These are phyloP conservation scores for Papiliotrema fonsecae DNA, from an alignment of 1,284 basidiomycete genomes.

Conservation along the genomic window DNA sequence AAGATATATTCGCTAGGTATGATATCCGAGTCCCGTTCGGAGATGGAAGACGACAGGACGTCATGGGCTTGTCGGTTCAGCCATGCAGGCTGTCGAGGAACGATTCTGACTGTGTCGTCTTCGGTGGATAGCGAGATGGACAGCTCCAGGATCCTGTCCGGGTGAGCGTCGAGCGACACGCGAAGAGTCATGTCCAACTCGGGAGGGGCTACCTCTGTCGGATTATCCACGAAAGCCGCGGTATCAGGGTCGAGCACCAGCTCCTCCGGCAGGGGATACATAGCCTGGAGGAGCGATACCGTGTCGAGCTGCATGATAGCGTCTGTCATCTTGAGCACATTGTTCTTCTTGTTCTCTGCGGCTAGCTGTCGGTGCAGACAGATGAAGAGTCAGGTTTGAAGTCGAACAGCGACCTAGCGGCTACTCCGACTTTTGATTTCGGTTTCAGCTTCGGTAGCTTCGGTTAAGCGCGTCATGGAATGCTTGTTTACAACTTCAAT, in stretches of 20 bases:
- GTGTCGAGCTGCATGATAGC: conserved; percentile 14
- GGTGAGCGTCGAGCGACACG: neutral
- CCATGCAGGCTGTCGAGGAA: conserved; percentile 23
- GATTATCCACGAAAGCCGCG: conserved; percentile 8
- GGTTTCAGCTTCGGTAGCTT: too few species aligned
- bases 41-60: conserved; percentile 3
- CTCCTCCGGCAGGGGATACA: conserved; percentile 40
- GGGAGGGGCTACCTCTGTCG: neutral
- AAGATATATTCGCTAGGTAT: conserved; percentile 28
- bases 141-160: neutral
- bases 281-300: conserved; percentile 36
- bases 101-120: conserved; percentile 4
- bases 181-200: neutral
- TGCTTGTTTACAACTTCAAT: neutral
- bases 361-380: too few species aligned
- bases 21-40: neutral
- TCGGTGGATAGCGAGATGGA: neutral
- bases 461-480: too few species aligned
- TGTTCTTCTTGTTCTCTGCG: neutral
- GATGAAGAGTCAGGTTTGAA: neutral
- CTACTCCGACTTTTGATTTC: too few species aligned
- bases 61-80: conserved; percentile 16
- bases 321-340: conserved; percentile 1
- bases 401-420: neutral
- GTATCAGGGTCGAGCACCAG: conserved; percentile 19